Evolutionary conservation across 2,329 filamentous ascomycete genomes (phyloP).

Genomic region (Diaporthe helianthi): DNA sequence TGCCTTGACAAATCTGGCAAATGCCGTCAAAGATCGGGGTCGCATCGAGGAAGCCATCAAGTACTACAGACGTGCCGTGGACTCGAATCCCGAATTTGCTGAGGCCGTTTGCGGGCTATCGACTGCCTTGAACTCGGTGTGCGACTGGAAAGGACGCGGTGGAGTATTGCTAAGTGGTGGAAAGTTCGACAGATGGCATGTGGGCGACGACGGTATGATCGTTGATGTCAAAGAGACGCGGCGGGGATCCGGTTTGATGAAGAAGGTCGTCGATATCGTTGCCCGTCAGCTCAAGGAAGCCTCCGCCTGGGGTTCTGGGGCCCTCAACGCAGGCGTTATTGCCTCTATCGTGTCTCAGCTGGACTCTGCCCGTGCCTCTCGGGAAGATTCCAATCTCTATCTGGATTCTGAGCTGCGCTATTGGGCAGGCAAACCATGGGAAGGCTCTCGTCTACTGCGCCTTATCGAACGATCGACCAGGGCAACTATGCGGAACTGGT

Average conservation of each 20-base stretch:
- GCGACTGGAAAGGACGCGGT: constrained; percentile 89
- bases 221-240: constrained; percentile 71
- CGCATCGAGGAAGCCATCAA: constrained; percentile 88
- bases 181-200: constrained; percentile 88
- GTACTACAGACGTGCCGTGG: constrained; percentile 90
- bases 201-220: constrained; percentile 83
- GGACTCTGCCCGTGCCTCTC: constrained; percentile 46
- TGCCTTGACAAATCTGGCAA: constrained; percentile 92
- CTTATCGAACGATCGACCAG: constrained; percentile 86
- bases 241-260: constrained; percentile 79
- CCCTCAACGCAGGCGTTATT: constrained; percentile 64
- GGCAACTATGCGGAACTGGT: constrained; percentile 83
- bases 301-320: constrained; percentile 81
- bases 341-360: constrained; percentile 58
- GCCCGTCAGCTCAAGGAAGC: constrained; percentile 86
- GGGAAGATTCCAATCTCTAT: constrained; percentile 45
- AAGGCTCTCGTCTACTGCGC: constrained; percentile 84
- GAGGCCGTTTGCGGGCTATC: constrained; percentile 96
- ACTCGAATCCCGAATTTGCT: constrained; percentile 92
- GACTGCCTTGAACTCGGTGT: constrained; percentile 95
- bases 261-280: constrained; percentile 90
- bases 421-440: constrained; percentile 82
- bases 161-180: constrained; percentile 79
- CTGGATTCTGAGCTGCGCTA: constrained; percentile 51
- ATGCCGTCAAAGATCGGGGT: constrained; percentile 96